Conservation (phyloP, 2,329 filamentous ascomycete genomes). For the Rhytidhysteron rufulum region DNA sequence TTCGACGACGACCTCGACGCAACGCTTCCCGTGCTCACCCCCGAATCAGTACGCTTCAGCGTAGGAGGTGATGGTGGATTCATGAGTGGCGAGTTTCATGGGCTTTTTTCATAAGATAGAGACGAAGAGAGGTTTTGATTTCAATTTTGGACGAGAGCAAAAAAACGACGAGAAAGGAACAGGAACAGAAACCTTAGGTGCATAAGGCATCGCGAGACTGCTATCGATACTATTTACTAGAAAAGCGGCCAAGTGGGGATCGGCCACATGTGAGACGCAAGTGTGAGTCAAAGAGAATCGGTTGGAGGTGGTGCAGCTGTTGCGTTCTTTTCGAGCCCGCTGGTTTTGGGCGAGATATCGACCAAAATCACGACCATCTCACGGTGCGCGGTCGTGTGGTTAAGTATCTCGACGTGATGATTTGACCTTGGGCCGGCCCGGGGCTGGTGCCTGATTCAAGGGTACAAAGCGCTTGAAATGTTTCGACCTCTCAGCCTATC, state of each 20-base stretch:
- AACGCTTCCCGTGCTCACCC: constrained; percentile 31
- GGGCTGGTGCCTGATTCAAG: constrained; percentile 20
- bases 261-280: constrained; percentile 34
- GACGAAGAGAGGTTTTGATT: constrained; percentile 1
- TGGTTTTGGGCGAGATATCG: constrained; percentile 28
- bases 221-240: constrained; percentile 26
- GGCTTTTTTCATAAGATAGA: too few relatives aligned
- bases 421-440: constrained; percentile 25
- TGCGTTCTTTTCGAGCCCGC: constrained; percentile 17
- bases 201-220: constrained; percentile 24
- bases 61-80: constrained; percentile 28
- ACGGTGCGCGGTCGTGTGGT: constrained; percentile 30
- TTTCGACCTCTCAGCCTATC: constrained; percentile 22
- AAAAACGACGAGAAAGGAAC: constrained; percentile 7
- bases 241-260: constrained; percentile 16
- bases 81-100: too few relatives aligned
- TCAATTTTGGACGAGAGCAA: constrained; percentile 11
- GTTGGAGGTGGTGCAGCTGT: constrained; percentile 11
- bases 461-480: constrained; percentile 36
- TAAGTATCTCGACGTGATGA: constrained; percentile 37
- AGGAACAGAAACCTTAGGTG: constrained; percentile 25
- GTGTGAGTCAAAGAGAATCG: constrained; percentile 39
- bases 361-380: constrained; percentile 38
- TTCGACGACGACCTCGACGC: constrained; percentile 35
- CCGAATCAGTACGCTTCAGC: constrained; percentile 36